Evolutionary conservation across 1,284 basidiomycete species (phyloP), one percentile per base, ranked within the genome.

Genomic region (Porogramme epimiltina): DNA sequence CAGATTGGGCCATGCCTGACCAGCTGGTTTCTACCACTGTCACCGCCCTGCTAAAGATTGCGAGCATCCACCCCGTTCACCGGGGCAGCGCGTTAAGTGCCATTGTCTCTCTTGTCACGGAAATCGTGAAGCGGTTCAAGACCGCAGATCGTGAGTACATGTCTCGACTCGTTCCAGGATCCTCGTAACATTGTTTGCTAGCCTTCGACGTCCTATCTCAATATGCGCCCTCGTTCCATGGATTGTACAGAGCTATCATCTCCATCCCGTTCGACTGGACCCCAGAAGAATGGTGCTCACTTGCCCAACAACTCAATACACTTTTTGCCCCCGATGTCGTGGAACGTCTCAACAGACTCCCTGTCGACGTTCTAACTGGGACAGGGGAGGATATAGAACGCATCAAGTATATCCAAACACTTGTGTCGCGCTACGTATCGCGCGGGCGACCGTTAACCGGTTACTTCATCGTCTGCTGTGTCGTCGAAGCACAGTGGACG

Each of bases 391-490:
- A 85, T 47, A 64, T 66, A 2, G 80, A 82, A 42, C 73, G 72
- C 8, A 67, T 84, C 31, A 72, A 74, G 48, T 87, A 82, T 68
- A 78, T 88, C 38, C 82, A 86, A 58, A 83, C 85, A 0, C 84
- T 95, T 55, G 77, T 95, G 36, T 76, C 86, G 16, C 84, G 90
- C 33, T 96, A 96, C 66, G 78, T 89, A 20, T 76, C 80, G 16
- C 80, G 81, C 44, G 88, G 86, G 19, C 79, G 89, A 10, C 92
- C 93, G 13, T 75, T 95, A 19, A 92, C 88, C 45, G 92, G 93
- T 16, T 92, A 93, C 66, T 93, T 95, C 64, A 81, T 91, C 49
- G 82, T 93, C 6, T 93, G 92, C 70, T 92, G 90, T 62, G 82
- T 90, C 25, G 80, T 93, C 63, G 92, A 94, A 66, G 85, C 85